Base-by-base conservation (phyloP, 805 yeast species). In the Lipomyces yamanashiensis region DNA sequence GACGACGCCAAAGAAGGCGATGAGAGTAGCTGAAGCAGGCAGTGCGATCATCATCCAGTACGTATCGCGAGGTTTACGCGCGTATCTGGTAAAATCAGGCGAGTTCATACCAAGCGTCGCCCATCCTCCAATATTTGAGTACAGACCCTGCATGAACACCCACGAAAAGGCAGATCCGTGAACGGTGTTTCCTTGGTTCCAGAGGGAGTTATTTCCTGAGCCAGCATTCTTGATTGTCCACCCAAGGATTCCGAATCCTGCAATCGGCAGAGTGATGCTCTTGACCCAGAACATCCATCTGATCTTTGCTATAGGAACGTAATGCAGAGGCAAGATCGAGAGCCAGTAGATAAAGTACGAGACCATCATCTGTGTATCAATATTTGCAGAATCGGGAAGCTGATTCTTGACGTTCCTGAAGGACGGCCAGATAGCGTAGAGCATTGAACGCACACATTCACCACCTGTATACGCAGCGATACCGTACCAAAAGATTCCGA, bases 381-480 rank as follows among this genome's bases (percentile, higher is more conserved):
- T 62, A 41, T 61, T 47, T n/a, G 58, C 63, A 34, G 53, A 40
- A 23, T 37, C 60, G 7, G 69, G 61, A 7, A 66, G 67, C 39
- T 74, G 62, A 52, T 55, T 54, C 48, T 48, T 52, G 21, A 54
- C 36, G 56, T 56, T 66, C 39, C 60, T 52, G 49, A 43, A 63
- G 10, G 50, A 61, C 51, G 54, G 56, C 65, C 53, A 66, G 34
- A 49, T 54, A 87, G 90, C 97, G 97, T 92, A 56, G 7, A 69
- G 66, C 44, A 74, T 73, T n/a, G 70, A 70, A 28, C 82, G 90
- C 79, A 67, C 84, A 78, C 95, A 88, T 66, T 90, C 84, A 36
- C 92, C 95, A 58, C 95, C 95, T 61, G 92, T 82, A 81, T 90
- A 87, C 23, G 88, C 82, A 74, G 92, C 97, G 34, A 90, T 95